Percentiles rank a stretch among this genome's conserved stretches.
Conservation (phyloP, 2,329 filamentous ascomycete species). For the Orbilia javanica region DNA sequence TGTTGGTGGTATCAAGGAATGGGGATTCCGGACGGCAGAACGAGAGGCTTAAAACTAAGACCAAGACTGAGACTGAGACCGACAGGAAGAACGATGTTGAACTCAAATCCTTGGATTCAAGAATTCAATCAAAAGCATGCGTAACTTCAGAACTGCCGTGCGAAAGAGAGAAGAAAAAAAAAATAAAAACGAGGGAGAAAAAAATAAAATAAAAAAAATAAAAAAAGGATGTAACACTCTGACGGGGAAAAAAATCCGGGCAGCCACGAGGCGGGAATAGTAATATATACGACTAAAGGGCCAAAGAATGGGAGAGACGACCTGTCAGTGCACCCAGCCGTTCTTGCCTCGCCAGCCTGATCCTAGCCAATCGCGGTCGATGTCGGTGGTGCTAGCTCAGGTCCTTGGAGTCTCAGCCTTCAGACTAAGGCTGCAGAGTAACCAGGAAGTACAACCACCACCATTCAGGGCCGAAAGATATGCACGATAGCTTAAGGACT, state of each 20-base stretch:
- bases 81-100: not conserved
- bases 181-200: slow-evolving; percentile 17
- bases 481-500: slow-evolving; percentile 53
- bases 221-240: slow-evolving; percentile 26
- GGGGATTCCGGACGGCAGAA: not conserved
- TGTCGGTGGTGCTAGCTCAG: slow-evolving; percentile 22
- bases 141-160: slow-evolving; percentile 7
- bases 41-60: slow-evolving; percentile 11
- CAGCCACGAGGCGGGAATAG: slow-evolving; percentile 36
- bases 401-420: slow-evolving; percentile 50
- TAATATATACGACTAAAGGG: slow-evolving; percentile 31
- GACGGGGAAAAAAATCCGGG: slow-evolving; percentile 28
- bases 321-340: slow-evolving; percentile 54
- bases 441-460: slow-evolving; percentile 26
- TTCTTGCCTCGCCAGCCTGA: slow-evolving; percentile 31
- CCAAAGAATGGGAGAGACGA: not conserved
- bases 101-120: slow-evolving; percentile 19
- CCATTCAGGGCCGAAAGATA: slow-evolving; percentile 26
- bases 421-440: slow-evolving; percentile 43
- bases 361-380: slow-evolving; percentile 40
- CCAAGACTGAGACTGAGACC: not conserved
- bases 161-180: not conserved
- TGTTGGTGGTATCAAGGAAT: slow-evolving; percentile 21
- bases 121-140: slow-evolving; percentile 1
- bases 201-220: slow-evolving; percentile 19